A percentile compares a stretch with the other conserved stretches of the same genome.
These are phyloP conservation scores for Pestalotiopsis fici DNA, from an alignment of 2,329 filamentous ascomycete species.

Conservation along the genomic window DNA sequence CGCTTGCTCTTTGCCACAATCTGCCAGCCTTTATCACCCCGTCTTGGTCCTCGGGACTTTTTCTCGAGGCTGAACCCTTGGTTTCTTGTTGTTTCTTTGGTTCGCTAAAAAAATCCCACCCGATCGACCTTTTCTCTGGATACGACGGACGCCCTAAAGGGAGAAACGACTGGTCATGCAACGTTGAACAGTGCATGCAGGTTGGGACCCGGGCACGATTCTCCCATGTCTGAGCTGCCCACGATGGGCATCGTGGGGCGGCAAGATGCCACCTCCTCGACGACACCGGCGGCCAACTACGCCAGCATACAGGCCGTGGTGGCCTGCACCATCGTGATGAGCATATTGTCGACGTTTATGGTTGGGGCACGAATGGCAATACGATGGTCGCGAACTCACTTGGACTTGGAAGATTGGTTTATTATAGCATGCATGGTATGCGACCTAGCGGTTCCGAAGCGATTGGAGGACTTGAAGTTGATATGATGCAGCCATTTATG, in stretches of 20 bases:
- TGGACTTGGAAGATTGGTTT: conserved; percentile 3
- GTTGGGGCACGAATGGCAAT: neutral
- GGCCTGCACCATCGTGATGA: neutral
- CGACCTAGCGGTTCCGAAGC: neutral
- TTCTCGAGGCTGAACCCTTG: neutral
- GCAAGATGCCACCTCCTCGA: neutral
- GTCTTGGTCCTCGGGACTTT: neutral
- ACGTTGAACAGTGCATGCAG: neutral
- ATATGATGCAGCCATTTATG: neutral
- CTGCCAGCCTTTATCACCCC: neutral
- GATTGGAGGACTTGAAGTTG: neutral
- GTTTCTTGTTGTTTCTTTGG: neutral
- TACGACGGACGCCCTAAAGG: neutral
- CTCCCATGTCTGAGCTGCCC: neutral
- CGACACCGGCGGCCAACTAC: neutral
- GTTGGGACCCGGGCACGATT: neutral
- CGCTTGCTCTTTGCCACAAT: neutral
- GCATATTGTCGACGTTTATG: neutral
- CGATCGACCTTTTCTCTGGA: neutral
- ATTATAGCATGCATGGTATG: conserved; percentile 1
- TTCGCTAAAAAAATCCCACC: neutral
- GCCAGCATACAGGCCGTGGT: neutral
- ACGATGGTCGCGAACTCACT: neutral
- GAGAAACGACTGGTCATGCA: neutral
- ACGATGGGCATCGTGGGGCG: conserved; percentile 1